These are phyloP conservation scores for Eucalyptus virginea DNA, from an alignment of 345 rosid species.

Conservation along the genomic window DNA sequence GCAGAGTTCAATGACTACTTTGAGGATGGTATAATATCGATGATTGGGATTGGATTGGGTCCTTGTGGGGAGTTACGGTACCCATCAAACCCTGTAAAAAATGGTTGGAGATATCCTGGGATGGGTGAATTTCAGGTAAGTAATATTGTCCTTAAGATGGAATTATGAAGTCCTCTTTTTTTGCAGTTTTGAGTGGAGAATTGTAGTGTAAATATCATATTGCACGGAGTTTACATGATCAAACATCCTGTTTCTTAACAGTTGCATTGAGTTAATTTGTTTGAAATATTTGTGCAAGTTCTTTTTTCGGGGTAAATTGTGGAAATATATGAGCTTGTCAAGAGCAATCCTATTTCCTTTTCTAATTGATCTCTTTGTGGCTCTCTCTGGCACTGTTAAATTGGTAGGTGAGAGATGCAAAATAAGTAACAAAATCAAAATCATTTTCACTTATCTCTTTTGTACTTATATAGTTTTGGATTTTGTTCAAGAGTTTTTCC, in stretches of 20 bases:
- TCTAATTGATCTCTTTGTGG: neutral
- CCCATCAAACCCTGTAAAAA: conserved; percentile 93
- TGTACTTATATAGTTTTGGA: neutral
- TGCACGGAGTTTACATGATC: neutral
- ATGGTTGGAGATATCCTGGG: conserved; percentile 99
- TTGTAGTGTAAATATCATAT: neutral
- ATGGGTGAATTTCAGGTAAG: conserved; percentile 96
- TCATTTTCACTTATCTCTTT: neutral
- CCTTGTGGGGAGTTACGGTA: conserved; percentile 93
- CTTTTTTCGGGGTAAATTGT: neutral
- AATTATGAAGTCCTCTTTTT: neutral
- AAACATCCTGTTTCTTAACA: neutral
- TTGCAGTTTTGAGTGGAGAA: neutral
- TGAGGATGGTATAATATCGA: conserved; percentile 52
- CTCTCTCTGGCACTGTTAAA: neutral
- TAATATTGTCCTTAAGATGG: neutral
- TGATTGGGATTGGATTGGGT: conserved; percentile 93
- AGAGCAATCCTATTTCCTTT: neutral
- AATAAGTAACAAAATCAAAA: neutral
- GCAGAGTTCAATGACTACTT: conserved; percentile 72
- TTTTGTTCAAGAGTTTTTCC: neutral
- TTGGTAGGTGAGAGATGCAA: neutral
- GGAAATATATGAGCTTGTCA: neutral
- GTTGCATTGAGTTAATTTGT: neutral
- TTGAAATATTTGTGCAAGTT: neutral